Evolutionary conservation across 2,329 filamentous ascomycete genomes (phyloP), one percentile per base, ranked within the genome.

Genomic region (Knoxdaviesia capensis): DNA sequence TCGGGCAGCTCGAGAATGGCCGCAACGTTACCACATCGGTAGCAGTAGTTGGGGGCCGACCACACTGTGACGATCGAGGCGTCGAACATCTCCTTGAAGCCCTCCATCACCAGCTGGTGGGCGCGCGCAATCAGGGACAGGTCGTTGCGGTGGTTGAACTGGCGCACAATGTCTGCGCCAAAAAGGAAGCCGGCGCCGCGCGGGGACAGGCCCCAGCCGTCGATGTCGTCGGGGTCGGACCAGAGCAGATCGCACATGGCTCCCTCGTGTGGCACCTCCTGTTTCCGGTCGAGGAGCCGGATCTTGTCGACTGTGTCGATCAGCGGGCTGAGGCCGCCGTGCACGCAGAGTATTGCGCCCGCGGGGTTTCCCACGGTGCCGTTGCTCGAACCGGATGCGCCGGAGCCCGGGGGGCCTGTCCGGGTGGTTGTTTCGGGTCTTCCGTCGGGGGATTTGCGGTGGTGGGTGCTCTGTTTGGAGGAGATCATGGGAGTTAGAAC

Each of bases 71-170:
- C 90, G 48, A 98, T 94, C 39, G 78, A 84, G 9, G 77, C 80
- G 55, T 94, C 85, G 54, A 96, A 98, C 87, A 96, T 96, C 58
- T 96, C 90, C 62, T 96, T 96, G 60, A 94, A 98, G 0, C 90
- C 90, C 58, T 98, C 90, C 90, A 96, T 98, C 48, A 98, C 90
- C 28, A 98, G 75, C 59, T 98, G 90, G 56, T 98, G 90, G 1
- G 90, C 90, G 43, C 90, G 76, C 11, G 88, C 90, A 49, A 98
- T 90, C 41, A 98, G 69, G 28, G 80, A 85, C 31, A 98, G 70
- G 54, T 94, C 84, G 57, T 98, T 98, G 44, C 77, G 74, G 59
- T 94, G 80, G 61, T 96, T 98, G 65, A 98, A 98, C 48, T 78
- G 77, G 53, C 90, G 92, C 53, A 96, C 88, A 44, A 96, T 96